Percentiles rank a stretch among this genome's conserved stretches.
phyloP scores from a whole-genome alignment of 2,329 filamentous ascomycete genomes.

The Colletotrichum trifolii region DNA sequence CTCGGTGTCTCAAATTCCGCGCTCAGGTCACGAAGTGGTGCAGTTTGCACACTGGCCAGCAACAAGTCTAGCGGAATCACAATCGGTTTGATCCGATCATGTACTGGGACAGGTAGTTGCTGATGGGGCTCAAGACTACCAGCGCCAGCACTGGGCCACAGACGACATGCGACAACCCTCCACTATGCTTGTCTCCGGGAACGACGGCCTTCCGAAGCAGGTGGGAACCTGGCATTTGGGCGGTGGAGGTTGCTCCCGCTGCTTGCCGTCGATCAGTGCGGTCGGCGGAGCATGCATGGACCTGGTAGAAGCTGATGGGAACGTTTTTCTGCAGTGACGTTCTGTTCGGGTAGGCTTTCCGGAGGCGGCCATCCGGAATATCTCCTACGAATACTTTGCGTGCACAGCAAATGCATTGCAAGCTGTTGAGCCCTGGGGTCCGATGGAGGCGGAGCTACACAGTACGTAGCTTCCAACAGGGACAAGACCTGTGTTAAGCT shows the following conservation, averaged over 20 bases:
- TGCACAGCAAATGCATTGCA: no score
- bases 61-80: no score
- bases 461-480: background rate
- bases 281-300: conserved; percentile 26
- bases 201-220: conserved; percentile 4
- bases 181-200: background rate
- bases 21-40: no score
- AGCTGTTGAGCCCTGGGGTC: background rate
- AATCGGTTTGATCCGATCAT: no score
- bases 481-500: conserved; percentile 13
- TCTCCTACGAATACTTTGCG: background rate
- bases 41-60: no score
- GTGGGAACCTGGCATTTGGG: background rate
- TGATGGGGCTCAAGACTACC: no score
- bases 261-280: conserved; percentile 13
- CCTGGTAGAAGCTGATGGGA: background rate
- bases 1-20: no score
- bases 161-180: conserved; percentile 1
- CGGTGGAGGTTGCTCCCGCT: background rate
- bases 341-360: conserved; percentile 9
- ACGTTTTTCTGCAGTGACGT: conserved; percentile 10
- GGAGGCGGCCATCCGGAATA: conserved; percentile 9
- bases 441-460: background rate
- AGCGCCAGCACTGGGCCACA: conserved; percentile 7
- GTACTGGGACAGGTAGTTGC: no score